These are phyloP conservation scores for Trichosporon ovoides DNA, from an alignment of 1,284 basidiomycete genomes.

Conservation along the genomic window DNA sequence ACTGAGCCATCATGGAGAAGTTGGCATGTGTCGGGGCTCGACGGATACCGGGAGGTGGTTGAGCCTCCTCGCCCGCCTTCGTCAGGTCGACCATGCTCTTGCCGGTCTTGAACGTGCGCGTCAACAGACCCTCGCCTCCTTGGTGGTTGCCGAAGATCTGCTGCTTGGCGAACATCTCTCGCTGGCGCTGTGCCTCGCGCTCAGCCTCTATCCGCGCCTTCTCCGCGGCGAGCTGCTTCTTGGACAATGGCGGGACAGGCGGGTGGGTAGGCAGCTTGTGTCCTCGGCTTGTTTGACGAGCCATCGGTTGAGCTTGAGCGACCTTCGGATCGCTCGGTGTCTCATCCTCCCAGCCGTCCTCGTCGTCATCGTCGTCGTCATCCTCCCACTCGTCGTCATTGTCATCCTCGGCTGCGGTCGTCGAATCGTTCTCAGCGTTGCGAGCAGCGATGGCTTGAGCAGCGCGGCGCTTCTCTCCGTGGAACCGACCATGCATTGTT, in stretches of 20 bases:
- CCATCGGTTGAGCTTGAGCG: neutral
- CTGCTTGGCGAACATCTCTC: slow-evolving; percentile 46
- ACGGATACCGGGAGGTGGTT: slow-evolving; percentile 15
- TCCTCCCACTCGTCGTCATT: slow-evolving; percentile 14
- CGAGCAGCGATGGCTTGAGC: slow-evolving; percentile 29
- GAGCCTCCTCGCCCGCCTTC: slow-evolving; percentile 5
- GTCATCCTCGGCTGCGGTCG: slow-evolving; percentile 15
- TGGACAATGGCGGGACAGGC: slow-evolving; percentile 16
- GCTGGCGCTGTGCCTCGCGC: slow-evolving; percentile 39
- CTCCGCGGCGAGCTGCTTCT: slow-evolving; percentile 36
- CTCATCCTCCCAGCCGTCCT: slow-evolving; percentile 14
- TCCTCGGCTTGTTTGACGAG: neutral
- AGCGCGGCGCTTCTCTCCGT: slow-evolving; percentile 39
- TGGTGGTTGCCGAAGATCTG: slow-evolving; percentile 30
- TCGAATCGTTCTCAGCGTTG: slow-evolving; percentile 31
- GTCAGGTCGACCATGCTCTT: slow-evolving; percentile 44
- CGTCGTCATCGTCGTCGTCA: slow-evolving; percentile 12
- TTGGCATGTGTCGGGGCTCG: slow-evolving; percentile 34
- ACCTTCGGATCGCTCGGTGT: slow-evolving; percentile 2
- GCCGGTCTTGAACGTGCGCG: slow-evolving; percentile 36
- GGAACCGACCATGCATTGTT: slow-evolving; percentile 40
- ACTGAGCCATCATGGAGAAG: slow-evolving; percentile 25
- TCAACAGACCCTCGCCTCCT: slow-evolving; percentile 30
- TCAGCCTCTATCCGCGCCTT: slow-evolving; percentile 35
- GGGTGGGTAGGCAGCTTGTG: neutral